Base-by-base conservation (phyloP, 2,329 filamentous ascomycete species). In the Monascus ruber region DNA sequence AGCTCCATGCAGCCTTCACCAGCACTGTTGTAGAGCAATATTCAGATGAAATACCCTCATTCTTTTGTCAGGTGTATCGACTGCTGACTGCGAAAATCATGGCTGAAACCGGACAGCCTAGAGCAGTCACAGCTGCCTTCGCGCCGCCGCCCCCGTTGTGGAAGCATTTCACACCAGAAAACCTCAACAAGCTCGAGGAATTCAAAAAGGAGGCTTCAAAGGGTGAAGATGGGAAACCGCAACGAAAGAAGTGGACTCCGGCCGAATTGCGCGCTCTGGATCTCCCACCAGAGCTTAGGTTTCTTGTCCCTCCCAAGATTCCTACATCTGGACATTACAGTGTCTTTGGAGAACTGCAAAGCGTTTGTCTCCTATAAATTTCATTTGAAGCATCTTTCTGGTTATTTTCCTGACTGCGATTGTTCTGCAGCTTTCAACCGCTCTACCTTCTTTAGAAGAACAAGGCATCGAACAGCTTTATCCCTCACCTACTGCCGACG, bases 111-210 rank as follows among this genome's bases (percentile, higher is more conserved):
- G 65, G 66, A 39, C 64, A 69, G 34, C 61, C 63, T 46, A 52
- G 54, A 51, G 49, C 63, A 39, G 51, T 67, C 26, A 72, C 78
- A 25, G 77, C 82, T 24, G 77, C 81, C 32, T 94, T 87, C 58
- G 89, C 91, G 24, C 77, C 83, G 38, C 91, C 91, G 25, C 91
- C 91, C 25, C 80, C 82, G 1, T 94, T 95, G 66, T 96, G 85
- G 79, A 81, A 82, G 49, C 74, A 84, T 59, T 96, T 96, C 64
- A 94, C 85, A 0, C 61, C 77, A 3, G 77, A 82, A 26, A 93
- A 89, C 55, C 54, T 85, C 38, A 64, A 75, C 9, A 77, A 76
- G 35, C 63, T 83, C 24, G 63, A 71, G 40, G 55, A 71, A 31
- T 56, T 73, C 38, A 72, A 71, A 47, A 62, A 60, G 24, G 57